phyloP scores from a whole-genome alignment of 2,329 filamentous ascomycete species.

The Phaeomoniella chlamydospora region DNA sequence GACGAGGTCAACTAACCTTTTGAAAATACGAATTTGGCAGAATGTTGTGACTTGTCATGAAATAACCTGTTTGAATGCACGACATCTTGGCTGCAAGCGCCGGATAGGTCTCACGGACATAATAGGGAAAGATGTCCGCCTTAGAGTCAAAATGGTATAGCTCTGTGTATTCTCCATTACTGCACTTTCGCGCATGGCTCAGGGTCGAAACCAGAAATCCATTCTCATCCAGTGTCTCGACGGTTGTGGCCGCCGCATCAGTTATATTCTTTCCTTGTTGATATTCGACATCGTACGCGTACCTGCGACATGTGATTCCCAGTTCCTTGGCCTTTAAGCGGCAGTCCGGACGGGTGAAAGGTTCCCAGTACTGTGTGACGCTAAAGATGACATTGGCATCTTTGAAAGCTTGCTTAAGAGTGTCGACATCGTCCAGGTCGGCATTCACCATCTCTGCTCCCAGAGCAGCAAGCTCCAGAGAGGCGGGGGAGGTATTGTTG shows the following conservation, averaged over 20 bases:
- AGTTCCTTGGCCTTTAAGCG: slow-evolving; percentile 12
- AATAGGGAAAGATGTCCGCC: slow-evolving; percentile 30
- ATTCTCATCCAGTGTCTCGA: slow-evolving; percentile 25
- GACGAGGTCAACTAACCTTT: slow-evolving; percentile 21
- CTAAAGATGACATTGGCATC: slow-evolving; percentile 38
- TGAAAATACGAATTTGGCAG: slow-evolving; percentile 30
- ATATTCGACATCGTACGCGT: slow-evolving; percentile 34
- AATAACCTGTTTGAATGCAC: slow-evolving; percentile 36
- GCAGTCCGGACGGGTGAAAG: slow-evolving; percentile 28
- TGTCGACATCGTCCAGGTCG: slow-evolving; percentile 14
- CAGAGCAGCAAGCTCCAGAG: slow-evolving; percentile 9
- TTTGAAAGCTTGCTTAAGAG: slow-evolving; percentile 16
- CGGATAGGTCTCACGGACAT: slow-evolving; percentile 28
- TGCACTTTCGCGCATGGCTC: slow-evolving; percentile 31
- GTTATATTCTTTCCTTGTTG: slow-evolving; percentile 40
- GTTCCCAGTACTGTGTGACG: slow-evolving; percentile 42
- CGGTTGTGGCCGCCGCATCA: slow-evolving; percentile 32
- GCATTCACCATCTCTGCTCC: slow-evolving; percentile 17
- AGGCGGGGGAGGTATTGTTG: slow-evolving; percentile 9
- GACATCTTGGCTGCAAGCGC: slow-evolving; percentile 31
- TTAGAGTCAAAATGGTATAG: slow-evolving; percentile 41
- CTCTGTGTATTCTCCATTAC: slow-evolving; percentile 29
- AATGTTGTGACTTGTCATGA: slow-evolving; percentile 33
- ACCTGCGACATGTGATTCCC: slow-evolving; percentile 15
- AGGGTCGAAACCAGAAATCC: slow-evolving; percentile 36